Evolutionary conservation across 2,329 filamentous ascomycete genomes (phyloP), one percentile per base, ranked within the genome.

Genomic region (Microdochium trichocladiopsis): DNA sequence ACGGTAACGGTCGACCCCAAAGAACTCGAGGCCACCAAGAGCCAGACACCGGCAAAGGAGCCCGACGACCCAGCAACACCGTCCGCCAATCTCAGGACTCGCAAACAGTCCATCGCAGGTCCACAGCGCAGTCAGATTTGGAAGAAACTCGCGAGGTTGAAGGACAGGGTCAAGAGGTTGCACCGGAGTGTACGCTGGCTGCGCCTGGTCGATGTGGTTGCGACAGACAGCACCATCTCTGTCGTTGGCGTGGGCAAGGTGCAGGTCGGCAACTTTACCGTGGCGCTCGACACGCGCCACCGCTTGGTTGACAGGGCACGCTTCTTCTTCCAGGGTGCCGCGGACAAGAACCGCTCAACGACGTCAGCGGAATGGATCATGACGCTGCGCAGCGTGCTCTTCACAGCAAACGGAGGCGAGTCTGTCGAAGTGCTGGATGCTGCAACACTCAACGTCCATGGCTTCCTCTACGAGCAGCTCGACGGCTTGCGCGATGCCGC

Each of bases 321-420:
- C 47, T 86, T 95, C 61, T 96, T 96, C 69, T 86, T 92, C 60
- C 89, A 90, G 63, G 80, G 87, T 68, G 84, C 84, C 63, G 76
- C 84, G 57, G 76, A 82, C 57, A 77, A 77, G 45, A 76, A 78
- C 24, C 67, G 68, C 28, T 70, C 83, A 49, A 84, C 87, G 60
- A 78, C 82, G 48, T 91, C 94, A 37, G 93, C 92, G 2, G 95
- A 99, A 73, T 99, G 95, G 93, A 93, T 95, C 57, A 79, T 95
- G 61, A 87, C 87, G 8, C 70, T 93, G 50, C 84, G 90, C 55
- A 96, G 92, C 68, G 80, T 97, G 48, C 76, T 97, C 6, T 95
- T 99, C 62, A 95, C 90, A 0, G 84, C 90, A 1, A 86, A 95
- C 53, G 91, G 90, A 31, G 80, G 80, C 51, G 91, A 97, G 53